Conservation (phyloP, 306 rosid species). For the Begonia masoniana region DNA sequence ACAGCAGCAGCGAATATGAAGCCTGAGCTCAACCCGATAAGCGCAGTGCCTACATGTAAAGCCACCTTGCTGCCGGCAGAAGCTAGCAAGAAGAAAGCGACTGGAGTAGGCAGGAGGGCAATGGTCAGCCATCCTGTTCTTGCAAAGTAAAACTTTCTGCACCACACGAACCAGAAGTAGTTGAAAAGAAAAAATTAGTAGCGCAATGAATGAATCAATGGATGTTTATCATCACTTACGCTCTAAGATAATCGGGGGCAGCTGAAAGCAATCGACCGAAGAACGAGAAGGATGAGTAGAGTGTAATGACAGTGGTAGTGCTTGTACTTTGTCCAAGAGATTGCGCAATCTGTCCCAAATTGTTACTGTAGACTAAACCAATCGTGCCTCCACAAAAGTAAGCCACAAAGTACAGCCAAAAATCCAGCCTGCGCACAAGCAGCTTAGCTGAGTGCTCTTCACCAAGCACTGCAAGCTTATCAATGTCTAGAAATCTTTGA, state of each 20-base stretch:
- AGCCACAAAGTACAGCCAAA: conserved; percentile 78
- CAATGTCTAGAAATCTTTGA: conserved; percentile 23
- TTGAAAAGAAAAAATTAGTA: no score
- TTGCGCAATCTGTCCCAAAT: conserved; percentile 90
- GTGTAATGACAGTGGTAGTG: conserved; percentile 52
- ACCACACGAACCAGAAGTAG: neutral
- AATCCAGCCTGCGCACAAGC: conserved; percentile 52
- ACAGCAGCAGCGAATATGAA: conserved; percentile 96
- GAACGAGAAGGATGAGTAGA: conserved; percentile 86
- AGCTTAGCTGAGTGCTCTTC: conserved; percentile 59
- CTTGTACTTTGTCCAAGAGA: conserved; percentile 51
- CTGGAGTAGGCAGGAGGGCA: conserved; percentile 79
- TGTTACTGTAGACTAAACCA: conserved; percentile 92
- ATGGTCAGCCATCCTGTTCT: conserved; percentile 87
- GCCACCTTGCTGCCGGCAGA: conserved; percentile 29
- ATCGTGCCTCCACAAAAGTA: conserved; percentile 94
- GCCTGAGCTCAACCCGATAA: conserved; percentile 82
- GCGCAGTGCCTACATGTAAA: conserved; percentile 52
- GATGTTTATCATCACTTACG: conserved; percentile 25
- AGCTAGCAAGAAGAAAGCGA: conserved; percentile 70
- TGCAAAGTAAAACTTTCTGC: conserved; percentile 85
- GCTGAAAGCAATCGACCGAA: conserved; percentile 97
- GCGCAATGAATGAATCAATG: neutral
- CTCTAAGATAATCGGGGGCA: conserved; percentile 67
- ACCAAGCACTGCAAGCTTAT: conserved; percentile 67